Base-by-base conservation (phyloP, 805 yeast species). In the Ogataea philodendri region DNA sequence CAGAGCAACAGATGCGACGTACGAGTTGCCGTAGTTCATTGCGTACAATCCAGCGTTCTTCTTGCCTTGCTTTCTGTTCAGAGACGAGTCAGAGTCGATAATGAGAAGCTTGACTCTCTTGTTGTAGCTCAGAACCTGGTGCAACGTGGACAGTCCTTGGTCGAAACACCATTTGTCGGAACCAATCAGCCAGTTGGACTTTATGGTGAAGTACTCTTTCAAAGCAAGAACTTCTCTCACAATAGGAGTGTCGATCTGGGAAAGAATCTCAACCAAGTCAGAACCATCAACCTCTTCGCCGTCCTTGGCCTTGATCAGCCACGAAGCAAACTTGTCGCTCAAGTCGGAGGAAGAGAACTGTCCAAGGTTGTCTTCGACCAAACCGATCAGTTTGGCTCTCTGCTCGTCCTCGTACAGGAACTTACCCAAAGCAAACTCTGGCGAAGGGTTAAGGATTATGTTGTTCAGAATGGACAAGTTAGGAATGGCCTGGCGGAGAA, bases 141-240 rank as follows among this genome's bases (percentile, higher is more conserved):
- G 97, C 33, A 90, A 81, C 57, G 97, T 96, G 5, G 96, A 83
- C 44, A 84, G 69, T 26, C 97, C 97, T 49, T 86, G 67, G 64
- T 90, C 97, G 57, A 81, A 88, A 14, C 96, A 75, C 97, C 97
- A 90, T 20, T 93, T 78, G 59, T 90, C 97, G 13, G 96, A 87
- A 20, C 97, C 96, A 38, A 90, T 69, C 41, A 90, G 69, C 97
- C 97, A 90, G 35, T 74, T 68, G 9, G 83, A 67, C 32, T 67
- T 67, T 37, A 69, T 57, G 18, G 52, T 46, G 48, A 84, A 74
- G 39, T 59, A 64, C 6, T 71, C 69, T 39, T 67, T 61, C 26
- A 68, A 57, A 3, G 64, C 59, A 35, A 82, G 60, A 17, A 87
- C 55, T 16, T 47, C 39, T 7, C 44, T 29, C 5, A 37, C 19